phyloP scores from a whole-genome alignment of 139 green algal genomes.

The Zygnema cylindricum region DNA sequence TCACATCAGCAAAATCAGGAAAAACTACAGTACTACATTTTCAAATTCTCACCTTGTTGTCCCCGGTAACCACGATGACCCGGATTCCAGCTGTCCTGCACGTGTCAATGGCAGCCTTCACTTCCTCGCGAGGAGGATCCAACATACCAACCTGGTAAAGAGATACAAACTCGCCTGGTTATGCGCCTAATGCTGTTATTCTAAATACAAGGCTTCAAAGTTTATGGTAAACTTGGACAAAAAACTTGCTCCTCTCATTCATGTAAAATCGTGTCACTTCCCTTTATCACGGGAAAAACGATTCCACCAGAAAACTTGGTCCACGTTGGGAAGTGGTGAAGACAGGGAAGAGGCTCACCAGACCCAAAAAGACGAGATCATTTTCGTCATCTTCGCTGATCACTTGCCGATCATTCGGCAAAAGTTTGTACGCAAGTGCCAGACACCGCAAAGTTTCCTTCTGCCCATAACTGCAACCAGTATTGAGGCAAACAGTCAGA shows the following conservation, averaged over 20 bases:
- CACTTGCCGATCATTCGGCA: conserved; percentile 46
- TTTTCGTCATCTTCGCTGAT: conserved; percentile 55
- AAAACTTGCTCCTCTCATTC: no score
- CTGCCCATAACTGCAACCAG: conserved; percentile 68
- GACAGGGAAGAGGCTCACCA: conserved; percentile 41
- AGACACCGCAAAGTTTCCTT: conserved; percentile 79
- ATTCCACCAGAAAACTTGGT: background rate
- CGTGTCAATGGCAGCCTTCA: conserved; percentile 56
- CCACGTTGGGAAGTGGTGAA: background rate
- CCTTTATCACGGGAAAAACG: no score
- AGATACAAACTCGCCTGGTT: background rate
- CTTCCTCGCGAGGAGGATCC: conserved; percentile 65
- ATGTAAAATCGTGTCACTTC: no score
- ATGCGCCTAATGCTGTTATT: no score
- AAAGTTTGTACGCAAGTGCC: conserved; percentile 75
- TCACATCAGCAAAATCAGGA: background rate
- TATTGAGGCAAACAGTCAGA: no score
- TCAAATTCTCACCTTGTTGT: conserved; percentile 62
- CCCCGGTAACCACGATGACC: conserved; percentile 68
- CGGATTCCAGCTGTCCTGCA: conserved; percentile 67
- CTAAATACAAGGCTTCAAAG: no score
- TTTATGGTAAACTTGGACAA: no score
- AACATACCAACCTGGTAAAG: conserved; percentile 62
- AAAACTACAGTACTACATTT: background rate
- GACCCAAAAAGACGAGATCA: conserved; percentile 62